A percentile compares a stretch with the other conserved stretches of the same genome.
These are phyloP conservation scores for Chlorella sp. DNA, from an alignment of 139 green algal species.

Conservation along the genomic window DNA sequence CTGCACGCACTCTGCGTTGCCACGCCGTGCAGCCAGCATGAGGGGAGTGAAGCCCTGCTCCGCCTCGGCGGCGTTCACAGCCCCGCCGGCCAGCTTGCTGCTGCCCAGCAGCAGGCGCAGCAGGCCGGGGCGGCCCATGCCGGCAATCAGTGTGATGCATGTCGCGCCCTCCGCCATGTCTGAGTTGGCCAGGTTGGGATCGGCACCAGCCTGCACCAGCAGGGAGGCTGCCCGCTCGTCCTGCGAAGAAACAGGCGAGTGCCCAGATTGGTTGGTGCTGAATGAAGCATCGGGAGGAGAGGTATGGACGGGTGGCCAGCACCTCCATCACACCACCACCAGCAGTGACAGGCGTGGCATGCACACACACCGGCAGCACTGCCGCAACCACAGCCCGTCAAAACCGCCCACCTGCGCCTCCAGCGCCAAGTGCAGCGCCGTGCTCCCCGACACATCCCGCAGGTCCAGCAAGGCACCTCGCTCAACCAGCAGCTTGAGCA, in stretches of 20 bases:
- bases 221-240: constrained; percentile 3
- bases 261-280: too few species aligned
- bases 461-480: constrained; percentile 6
- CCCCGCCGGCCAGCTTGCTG: background rate
- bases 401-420: background rate
- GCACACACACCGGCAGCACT: too few species aligned
- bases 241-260: background rate
- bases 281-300: too few species aligned
- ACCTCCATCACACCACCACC: too few species aligned
- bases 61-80: background rate
- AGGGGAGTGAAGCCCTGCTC: constrained; percentile 7
- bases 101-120: background rate
- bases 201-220: constrained; percentile 1
- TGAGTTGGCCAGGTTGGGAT: background rate
- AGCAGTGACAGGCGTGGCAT: too few species aligned
- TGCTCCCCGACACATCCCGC: background rate
- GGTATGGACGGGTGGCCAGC: too few species aligned
- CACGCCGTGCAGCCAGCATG: background rate
- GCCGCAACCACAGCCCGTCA: too few species aligned
- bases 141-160: background rate
- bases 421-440: constrained; percentile 7
- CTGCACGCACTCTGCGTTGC: background rate
- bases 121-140: background rate
- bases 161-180: constrained; percentile 12
- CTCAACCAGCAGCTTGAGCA: constrained; percentile 19